These are phyloP conservation scores for Mortierella antarctica DNA, from an alignment of 192 early-diverging fungal genomes.

Conservation along the genomic window DNA sequence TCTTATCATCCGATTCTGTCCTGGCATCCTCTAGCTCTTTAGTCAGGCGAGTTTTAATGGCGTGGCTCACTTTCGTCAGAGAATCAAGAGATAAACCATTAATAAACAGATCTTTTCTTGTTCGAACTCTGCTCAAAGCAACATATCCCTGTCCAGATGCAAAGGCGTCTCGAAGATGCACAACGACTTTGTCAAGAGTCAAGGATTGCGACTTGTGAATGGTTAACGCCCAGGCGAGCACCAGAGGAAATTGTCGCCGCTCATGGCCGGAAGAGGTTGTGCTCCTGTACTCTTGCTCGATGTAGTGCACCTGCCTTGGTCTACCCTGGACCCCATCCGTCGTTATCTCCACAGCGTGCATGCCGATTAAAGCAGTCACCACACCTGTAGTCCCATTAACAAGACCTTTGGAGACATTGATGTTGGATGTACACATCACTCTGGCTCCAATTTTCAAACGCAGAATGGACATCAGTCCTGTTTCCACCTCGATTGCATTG, in stretches of 20 bases:
- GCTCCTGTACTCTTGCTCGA: slow-evolving; percentile 5
- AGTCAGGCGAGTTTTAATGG: slow-evolving; percentile 6
- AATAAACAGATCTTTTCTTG: slow-evolving; percentile 7
- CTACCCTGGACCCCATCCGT: too few species aligned
- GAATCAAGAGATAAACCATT: background rate
- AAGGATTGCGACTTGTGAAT: slow-evolving; percentile 12
- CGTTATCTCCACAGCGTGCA: background rate
- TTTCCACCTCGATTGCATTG: slow-evolving; percentile 6
- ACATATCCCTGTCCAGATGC: slow-evolving; percentile 14
- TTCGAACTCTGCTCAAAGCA: slow-evolving; percentile 12
- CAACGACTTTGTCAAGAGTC: slow-evolving; percentile 9
- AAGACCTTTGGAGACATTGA: slow-evolving; percentile 2
- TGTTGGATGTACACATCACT: slow-evolving; percentile 22
- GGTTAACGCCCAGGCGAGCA: slow-evolving; percentile 12
- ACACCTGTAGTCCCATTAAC: slow-evolving; percentile 15
- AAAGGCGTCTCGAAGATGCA: background rate
- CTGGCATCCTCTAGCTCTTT: slow-evolving; percentile 13
- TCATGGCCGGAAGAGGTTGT: slow-evolving; percentile 3
- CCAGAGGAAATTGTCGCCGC: slow-evolving; percentile 15
- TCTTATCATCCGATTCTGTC: slow-evolving; percentile 1
- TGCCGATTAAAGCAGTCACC: background rate
- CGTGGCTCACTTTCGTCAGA: background rate
- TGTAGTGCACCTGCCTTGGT: background rate
- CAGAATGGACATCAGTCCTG: background rate
- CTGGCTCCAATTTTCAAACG: slow-evolving; percentile 9